Evolutionary conservation across 139 green algal species (phyloP).

Genomic region (Micractinium conductrix): DNA sequence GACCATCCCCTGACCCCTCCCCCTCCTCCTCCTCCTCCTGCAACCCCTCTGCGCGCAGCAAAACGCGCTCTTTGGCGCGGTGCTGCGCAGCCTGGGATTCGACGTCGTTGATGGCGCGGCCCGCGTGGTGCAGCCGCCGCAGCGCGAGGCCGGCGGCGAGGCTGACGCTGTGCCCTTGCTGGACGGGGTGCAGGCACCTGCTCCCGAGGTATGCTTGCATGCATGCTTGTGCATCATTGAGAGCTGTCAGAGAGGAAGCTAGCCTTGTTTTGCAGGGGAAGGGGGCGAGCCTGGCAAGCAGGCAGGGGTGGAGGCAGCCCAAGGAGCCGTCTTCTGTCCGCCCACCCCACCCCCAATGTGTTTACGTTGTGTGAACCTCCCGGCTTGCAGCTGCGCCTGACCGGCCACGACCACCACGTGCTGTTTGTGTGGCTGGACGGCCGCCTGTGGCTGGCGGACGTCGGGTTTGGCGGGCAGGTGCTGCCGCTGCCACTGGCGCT

Average conservation of each 20-base stretch:
- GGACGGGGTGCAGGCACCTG: no score
- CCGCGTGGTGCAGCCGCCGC: neutral
- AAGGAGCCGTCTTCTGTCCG: no score
- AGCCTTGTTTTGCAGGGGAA: neutral
- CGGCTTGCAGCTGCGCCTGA: neutral
- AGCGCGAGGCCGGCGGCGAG: neutral
- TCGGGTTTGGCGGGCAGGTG: neutral
- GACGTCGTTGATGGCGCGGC: slow-evolving; percentile 1
- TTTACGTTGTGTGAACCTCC: neutral
- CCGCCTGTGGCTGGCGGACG: slow-evolving; percentile 11
- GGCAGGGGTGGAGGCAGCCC: no score
- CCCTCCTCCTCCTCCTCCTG: neutral
- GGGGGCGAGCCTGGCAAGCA: neutral
- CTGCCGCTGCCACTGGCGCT: neutral
- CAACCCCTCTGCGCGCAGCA: neutral
- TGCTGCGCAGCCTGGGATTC: neutral
- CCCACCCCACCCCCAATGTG: no score
- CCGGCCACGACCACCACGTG: slow-evolving; percentile 24
- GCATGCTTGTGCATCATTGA: no score
- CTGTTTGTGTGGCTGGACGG: slow-evolving; percentile 9
- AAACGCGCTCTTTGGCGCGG: neutral
- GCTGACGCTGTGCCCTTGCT: no score
- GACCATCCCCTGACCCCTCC: neutral
- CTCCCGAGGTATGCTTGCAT: no score
- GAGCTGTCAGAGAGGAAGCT: no score